A percentile compares a stretch with the other conserved stretches of the same genome.
phyloP scores from a whole-genome alignment of 805 yeast genomes.

The Cyberlindnera japonica region DNA sequence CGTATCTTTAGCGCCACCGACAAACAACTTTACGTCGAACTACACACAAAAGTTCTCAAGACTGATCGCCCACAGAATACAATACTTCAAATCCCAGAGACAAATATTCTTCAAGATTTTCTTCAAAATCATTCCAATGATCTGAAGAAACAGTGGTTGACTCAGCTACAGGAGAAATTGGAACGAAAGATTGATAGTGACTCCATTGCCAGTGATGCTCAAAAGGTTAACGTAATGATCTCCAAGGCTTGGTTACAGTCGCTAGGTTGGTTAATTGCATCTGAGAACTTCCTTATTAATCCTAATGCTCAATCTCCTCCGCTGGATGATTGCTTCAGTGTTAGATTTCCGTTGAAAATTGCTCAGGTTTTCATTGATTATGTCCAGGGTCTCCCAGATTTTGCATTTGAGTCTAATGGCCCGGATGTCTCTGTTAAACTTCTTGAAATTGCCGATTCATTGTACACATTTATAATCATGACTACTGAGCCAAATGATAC shows the following conservation, averaged over 20 bases:
- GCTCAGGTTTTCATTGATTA: conserved; percentile 19
- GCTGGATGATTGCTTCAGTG: conserved; percentile 19
- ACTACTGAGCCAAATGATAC: conserved; percentile 15
- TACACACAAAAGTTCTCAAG: conserved; percentile 19
- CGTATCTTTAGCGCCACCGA: conserved; percentile 25
- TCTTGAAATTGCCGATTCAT: conserved; percentile 24
- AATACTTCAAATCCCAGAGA: conserved; percentile 10
- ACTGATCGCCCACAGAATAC: conserved; percentile 7
- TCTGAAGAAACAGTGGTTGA: conserved; percentile 22
- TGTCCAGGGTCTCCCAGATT: conserved; percentile 20
- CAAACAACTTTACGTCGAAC: conserved; percentile 22
- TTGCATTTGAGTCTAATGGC: conserved; percentile 26
- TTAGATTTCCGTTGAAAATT: conserved; percentile 22
- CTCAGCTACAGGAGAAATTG: conserved; percentile 21
- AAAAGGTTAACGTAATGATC: conserved; percentile 21
- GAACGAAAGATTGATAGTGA: conserved; percentile 13
- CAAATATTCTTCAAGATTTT: conserved; percentile 16
- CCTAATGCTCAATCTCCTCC: conserved; percentile 12
- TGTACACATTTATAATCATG: conserved; percentile 19
- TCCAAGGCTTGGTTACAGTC: conserved; percentile 27
- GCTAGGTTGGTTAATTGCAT: conserved; percentile 25
- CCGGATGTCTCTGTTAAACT: conserved; percentile 25
- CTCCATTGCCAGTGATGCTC: conserved; percentile 19
- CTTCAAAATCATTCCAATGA: conserved; percentile 16
- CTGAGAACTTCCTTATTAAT: conserved; percentile 19